These are phyloP conservation scores for Diaporthe velutina DNA, from an alignment of 2,329 filamentous ascomycete genomes.

Conservation along the genomic window DNA sequence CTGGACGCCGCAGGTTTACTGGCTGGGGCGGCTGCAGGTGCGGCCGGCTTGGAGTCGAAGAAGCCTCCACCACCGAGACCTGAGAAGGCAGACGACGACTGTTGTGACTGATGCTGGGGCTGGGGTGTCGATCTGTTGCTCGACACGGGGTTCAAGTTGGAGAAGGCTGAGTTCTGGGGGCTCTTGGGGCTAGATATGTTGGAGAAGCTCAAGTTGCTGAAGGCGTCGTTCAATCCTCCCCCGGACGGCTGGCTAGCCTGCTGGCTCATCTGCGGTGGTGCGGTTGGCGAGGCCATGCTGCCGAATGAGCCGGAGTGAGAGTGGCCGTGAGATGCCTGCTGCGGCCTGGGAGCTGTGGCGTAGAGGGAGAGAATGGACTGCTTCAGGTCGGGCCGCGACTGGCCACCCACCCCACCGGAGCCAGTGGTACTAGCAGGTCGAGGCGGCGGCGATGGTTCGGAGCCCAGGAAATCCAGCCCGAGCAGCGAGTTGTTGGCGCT, in stretches of 20 bases:
- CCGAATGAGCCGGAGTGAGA: conserved; percentile 76
- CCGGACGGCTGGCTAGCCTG: conserved; percentile 59
- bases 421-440: conserved; percentile 86
- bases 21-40: conserved; percentile 48
- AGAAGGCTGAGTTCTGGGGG: conserved; percentile 43
- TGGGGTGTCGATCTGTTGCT: conserved; percentile 47
- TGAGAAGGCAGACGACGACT: conserved; percentile 58
- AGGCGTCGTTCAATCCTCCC: conserved; percentile 84
- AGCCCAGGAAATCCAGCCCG: conserved; percentile 92
- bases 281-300: conserved; percentile 71
- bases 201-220: conserved; percentile 66
- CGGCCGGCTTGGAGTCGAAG: conserved; percentile 81
- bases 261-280: conserved; percentile 53
- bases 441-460: conserved; percentile 75
- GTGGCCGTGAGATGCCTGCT: conserved; percentile 65
- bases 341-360: conserved; percentile 84
- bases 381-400: conserved; percentile 92
- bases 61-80: conserved; percentile 81
- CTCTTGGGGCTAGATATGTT: conserved; percentile 58
- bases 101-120: conserved; percentile 44
- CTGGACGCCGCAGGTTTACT: conserved; percentile 52
- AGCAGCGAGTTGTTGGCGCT: conserved; percentile 89
- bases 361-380: conserved; percentile 98
- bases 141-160: conserved; percentile 44
- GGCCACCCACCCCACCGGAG: conserved; percentile 68